Conservation (phyloP, 129 eudicot genomes). For the Helichrysum umbraculigerum region DNA sequence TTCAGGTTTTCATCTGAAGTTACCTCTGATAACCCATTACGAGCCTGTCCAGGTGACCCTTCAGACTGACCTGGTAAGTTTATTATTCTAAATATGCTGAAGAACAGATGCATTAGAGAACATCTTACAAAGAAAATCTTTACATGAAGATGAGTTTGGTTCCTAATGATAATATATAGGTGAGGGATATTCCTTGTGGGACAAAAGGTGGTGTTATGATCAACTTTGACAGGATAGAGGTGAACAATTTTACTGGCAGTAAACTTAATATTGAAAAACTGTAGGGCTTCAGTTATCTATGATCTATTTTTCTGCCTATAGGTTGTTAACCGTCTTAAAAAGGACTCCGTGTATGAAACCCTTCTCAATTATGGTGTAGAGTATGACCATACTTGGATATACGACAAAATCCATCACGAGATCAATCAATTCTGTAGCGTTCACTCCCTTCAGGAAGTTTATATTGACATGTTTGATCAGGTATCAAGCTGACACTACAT, state of each 20-base stretch:
- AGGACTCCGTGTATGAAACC: slow-evolving; percentile 78
- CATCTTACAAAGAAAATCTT: background rate
- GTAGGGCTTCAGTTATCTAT: slow-evolving; percentile 15
- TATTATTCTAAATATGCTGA: background rate
- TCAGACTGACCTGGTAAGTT: slow-evolving; percentile 85
- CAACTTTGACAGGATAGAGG: slow-evolving; percentile 90
- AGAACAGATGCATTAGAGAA: slow-evolving; percentile 1
- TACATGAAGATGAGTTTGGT: slow-evolving; percentile 2
- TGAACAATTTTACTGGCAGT: slow-evolving; percentile 16
- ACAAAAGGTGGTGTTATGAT: slow-evolving; percentile 98
- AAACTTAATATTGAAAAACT: background rate
- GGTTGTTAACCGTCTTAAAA: slow-evolving; percentile 92
- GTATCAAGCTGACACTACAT: slow-evolving; percentile 34
- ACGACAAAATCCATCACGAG: slow-evolving; percentile 96
- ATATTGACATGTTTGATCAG: slow-evolving; percentile 99
- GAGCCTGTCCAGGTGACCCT: slow-evolving; percentile 96
- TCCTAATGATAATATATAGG: slow-evolving; percentile 49
- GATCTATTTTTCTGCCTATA: slow-evolving; percentile 26
- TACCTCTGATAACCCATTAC: slow-evolving; percentile 84
- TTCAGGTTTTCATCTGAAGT: slow-evolving; percentile 80
- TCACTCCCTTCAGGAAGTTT: slow-evolving; percentile 95
- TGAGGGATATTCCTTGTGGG: slow-evolving; percentile 95
- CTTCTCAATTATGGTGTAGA: slow-evolving; percentile 82
- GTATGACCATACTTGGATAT: slow-evolving; percentile 96
- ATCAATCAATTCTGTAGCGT: slow-evolving; percentile 95